Evolutionary conservation across 2,329 filamentous ascomycete genomes (phyloP).

Genomic region (Stagonosporopsis tanaceti): DNA sequence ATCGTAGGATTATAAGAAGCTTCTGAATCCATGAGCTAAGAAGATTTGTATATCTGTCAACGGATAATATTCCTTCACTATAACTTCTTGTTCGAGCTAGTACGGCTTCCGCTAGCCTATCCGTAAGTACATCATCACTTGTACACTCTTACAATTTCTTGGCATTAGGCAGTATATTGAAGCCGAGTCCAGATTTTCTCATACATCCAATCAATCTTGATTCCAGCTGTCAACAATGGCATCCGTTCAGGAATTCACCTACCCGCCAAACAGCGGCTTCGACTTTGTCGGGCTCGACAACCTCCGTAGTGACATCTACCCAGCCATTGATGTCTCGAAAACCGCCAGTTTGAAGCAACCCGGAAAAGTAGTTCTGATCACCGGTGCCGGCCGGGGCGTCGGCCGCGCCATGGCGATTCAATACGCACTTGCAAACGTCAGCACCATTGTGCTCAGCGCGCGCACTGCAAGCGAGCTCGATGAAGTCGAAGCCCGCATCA

Average conservation of each 20-base stretch:
- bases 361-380: slow-evolving; percentile 60
- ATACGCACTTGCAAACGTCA: slow-evolving; percentile 63
- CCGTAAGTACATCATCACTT: neutral
- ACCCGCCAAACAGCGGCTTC: slow-evolving; percentile 21
- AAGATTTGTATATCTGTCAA: too few relatives aligned
- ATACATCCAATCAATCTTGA: neutral
- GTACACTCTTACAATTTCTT: neutral
- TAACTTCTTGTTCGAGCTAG: neutral
- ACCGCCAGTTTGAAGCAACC: slow-evolving; percentile 44
- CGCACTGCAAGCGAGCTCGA: slow-evolving; percentile 55
- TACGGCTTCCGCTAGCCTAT: neutral
- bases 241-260: neutral
- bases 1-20: neutral
- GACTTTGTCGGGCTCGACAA: slow-evolving; percentile 28
- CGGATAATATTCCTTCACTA: neutral
- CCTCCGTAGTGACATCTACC: slow-evolving; percentile 61
- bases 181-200: neutral
- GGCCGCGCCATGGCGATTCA: slow-evolving; percentile 63
- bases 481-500: slow-evolving; percentile 48
- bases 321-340: slow-evolving; percentile 56
- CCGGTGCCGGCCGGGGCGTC: slow-evolving; percentile 64
- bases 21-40: neutral
- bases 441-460: slow-evolving; percentile 62
- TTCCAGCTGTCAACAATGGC: neutral
- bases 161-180: neutral